A percentile compares a stretch with the other conserved stretches of the same genome.
phyloP scores from a whole-genome alignment of 768 basidiomycete genomes.

The Pleurotus eryngii region DNA sequence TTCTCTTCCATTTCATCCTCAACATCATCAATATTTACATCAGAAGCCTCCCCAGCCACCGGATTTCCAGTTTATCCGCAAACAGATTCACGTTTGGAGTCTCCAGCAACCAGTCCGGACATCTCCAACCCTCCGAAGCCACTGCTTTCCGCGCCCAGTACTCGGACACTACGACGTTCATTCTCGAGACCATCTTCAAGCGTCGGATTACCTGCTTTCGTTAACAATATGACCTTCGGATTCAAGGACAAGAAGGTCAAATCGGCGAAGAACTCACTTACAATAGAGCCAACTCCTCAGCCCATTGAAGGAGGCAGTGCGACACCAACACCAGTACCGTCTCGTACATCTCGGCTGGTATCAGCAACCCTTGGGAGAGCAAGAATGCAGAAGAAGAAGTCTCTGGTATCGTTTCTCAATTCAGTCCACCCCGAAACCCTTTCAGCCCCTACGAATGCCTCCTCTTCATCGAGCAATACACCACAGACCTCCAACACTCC shows the following conservation, averaged over 20 bases:
- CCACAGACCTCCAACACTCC: not conserved
- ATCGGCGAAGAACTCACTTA: not conserved
- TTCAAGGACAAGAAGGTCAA: slow-evolving; percentile 8
- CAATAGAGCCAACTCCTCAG: not conserved
- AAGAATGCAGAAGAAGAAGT: slow-evolving; percentile 33
- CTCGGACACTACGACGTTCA: slow-evolving; percentile 1
- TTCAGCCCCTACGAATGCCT: not conserved
- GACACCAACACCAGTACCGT: not conserved
- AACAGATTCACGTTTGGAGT: slow-evolving; percentile 1
- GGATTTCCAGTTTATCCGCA: slow-evolving; percentile 4
- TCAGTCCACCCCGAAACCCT: slow-evolving; percentile 10
- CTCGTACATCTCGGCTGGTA: not conserved
- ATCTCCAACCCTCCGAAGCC: not conserved
- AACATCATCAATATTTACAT: not conserved
- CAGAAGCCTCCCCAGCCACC: slow-evolving; percentile 3
- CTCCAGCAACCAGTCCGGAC: slow-evolving; percentile 1
- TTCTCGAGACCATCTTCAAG: slow-evolving; percentile 3
- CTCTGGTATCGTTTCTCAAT: slow-evolving; percentile 31
- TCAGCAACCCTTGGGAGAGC: slow-evolving; percentile 1
- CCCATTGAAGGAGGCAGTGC: not conserved
- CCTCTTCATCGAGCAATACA: slow-evolving; percentile 2
- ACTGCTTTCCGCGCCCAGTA: not conserved
- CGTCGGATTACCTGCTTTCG: slow-evolving; percentile 7
- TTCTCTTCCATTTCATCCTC: not conserved
- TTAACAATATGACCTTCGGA: slow-evolving; percentile 6